Conservation (phyloP, 1,284 basidiomycete species). For the Cryptococcus floricola region DNA sequence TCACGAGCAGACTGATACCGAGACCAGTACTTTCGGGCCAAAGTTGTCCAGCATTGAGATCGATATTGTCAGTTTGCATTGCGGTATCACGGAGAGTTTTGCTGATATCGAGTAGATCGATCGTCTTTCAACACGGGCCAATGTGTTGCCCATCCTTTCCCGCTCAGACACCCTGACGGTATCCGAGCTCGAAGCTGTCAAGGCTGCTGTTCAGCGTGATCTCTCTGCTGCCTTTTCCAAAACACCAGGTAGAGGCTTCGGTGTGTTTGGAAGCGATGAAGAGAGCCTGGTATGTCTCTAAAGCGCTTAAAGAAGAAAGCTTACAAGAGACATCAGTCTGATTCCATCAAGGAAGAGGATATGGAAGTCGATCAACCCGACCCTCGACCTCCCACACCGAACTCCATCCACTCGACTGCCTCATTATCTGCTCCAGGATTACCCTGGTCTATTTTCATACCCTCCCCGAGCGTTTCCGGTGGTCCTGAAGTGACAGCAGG, state of each 20-base stretch:
- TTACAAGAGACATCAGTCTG: not conserved
- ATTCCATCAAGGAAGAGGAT: not conserved
- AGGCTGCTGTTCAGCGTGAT: constrained; percentile 26
- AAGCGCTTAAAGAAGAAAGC: not conserved
- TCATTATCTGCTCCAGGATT: not conserved
- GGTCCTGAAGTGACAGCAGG: constrained; percentile 2
- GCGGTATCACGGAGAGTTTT: not conserved
- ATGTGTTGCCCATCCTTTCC: constrained; percentile 41
- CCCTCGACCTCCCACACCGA: constrained; percentile 1
- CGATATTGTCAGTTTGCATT: constrained; percentile 19
- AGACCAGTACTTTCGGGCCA: not conserved
- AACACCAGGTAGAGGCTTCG: constrained; percentile 22
- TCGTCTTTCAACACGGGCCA: constrained; percentile 28
- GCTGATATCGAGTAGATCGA: constrained; percentile 26
- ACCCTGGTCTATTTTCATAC: constrained; percentile 12
- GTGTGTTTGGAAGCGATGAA: constrained; percentile 17
- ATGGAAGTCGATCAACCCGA: constrained; percentile 2
- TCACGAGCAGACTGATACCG: not conserved
- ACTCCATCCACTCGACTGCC: not conserved
- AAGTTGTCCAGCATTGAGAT: constrained; percentile 15
- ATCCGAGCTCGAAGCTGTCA: constrained; percentile 25
- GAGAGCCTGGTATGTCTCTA: constrained; percentile 1
- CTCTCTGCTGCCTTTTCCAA: constrained; percentile 14
- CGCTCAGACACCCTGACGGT: constrained; percentile 36
- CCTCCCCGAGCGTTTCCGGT: not conserved